Conservation (phyloP, 441 rosid species). For the Daphne laureola region DNA sequence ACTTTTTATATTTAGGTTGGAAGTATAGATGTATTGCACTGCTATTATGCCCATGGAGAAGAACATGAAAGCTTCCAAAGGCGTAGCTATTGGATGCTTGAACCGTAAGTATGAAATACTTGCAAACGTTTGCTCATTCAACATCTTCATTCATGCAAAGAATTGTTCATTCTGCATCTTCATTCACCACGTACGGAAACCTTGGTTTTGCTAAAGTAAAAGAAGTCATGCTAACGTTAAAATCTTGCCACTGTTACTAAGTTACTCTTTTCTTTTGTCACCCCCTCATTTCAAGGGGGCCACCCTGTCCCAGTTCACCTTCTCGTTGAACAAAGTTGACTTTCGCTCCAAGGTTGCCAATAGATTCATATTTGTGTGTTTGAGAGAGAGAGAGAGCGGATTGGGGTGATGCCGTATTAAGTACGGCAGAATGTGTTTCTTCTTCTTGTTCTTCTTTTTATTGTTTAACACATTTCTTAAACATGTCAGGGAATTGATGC, state of each 20-base stretch:
- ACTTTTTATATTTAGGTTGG: constrained; percentile 53
- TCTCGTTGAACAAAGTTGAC: neutral
- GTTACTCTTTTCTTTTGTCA: neutral
- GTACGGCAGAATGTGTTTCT: neutral
- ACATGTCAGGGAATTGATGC: constrained; percentile 78
- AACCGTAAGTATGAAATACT: constrained; percentile 51
- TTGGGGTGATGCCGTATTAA: too few species aligned
- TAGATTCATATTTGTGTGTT: too few species aligned
- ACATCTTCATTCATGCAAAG: neutral
- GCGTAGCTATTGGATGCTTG: constrained; percentile 97
- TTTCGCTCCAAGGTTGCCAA: neutral
- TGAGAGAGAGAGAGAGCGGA: too few species aligned
- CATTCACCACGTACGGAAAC: too few species aligned
- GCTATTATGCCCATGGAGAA: constrained; percentile 99
- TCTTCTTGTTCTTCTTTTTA: neutral
- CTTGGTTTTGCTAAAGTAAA: too few species aligned
- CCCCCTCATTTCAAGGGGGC: neutral
- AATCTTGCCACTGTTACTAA: neutral
- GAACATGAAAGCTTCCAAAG: constrained; percentile 85
- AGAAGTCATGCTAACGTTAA: too few species aligned
- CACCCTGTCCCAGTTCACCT: too few species aligned
- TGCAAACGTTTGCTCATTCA: neutral
- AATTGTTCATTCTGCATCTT: neutral
- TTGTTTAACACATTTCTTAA: constrained; percentile 7
- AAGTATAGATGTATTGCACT: constrained; percentile 80